Evolutionary conservation across 768 basidiomycete species (phyloP), one percentile per base, ranked within the genome.

Genomic region (Termitomyces sp.): DNA sequence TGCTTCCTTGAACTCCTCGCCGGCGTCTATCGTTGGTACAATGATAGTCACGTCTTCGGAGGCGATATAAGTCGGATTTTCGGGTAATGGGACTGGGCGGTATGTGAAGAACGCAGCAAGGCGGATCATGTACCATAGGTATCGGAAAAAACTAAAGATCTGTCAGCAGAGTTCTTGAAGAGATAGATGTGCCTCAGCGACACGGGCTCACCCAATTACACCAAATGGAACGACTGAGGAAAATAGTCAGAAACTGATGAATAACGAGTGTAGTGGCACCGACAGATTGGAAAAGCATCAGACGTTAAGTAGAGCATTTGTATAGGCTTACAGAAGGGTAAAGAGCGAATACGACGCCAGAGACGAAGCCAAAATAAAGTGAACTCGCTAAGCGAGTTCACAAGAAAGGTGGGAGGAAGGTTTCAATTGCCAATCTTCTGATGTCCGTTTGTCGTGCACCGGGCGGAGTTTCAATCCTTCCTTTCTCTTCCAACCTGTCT

Each of bases 41-140:
- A 97, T 93, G 67, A 96, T 95, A 41, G 93, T 97, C 61, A 97
- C 93, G 75, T 97, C 93, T 67, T 97, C 93, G 1, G 82, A 78
- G 50, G 93, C 88, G 64, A 90, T 74, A 68, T 95, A 96, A 21
- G 93, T 95, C 1, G 93, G 92, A 67, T 92, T 87, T 74, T 88
- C 84, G 49, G 93, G 93, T 14, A 94, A 74, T 1, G 92, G 93
- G 45, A 96, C 83, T n/a, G 93, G 93, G 56, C 85, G 81, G 74
- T 95, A 95, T 42, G 86, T 82, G 62, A 79, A 76, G 22, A 81
- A 80, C n/a, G 92, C 93, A 35, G 81, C 70, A 28, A 96, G 67
- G 66, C 93, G 90, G 61, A 97, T 93, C 63, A 87, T 66, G 70
- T 88, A 96, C 93, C 93, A 95, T 56, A 95, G 77, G 75, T 95